These are phyloP conservation scores for Teratosphaeria pseudoeucalypti DNA, from an alignment of 2,329 filamentous ascomycete genomes.

Conservation along the genomic window DNA sequence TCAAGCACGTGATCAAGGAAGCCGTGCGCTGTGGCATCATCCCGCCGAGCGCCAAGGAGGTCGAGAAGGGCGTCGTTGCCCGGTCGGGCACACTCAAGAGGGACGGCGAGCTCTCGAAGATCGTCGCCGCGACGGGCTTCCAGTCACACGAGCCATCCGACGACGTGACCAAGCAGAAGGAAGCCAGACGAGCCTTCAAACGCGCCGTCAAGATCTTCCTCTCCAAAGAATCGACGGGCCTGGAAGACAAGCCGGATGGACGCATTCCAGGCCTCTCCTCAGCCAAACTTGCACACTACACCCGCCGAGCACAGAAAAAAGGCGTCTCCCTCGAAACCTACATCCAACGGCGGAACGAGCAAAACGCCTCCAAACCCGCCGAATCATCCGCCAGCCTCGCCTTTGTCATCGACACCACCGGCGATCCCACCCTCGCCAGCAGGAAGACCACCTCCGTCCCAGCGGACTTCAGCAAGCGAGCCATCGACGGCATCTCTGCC, in stretches of 20 bases:
- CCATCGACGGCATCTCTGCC: not conserved
- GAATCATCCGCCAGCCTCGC: not conserved
- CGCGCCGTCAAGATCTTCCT: conserved; percentile 9
- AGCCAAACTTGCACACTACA: conserved; percentile 23
- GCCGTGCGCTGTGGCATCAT: conserved; percentile 1
- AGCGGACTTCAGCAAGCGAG: not conserved
- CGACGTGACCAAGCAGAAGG: conserved; percentile 1
- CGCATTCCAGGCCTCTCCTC: conserved; percentile 11
- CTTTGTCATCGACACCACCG: conserved; percentile 9
- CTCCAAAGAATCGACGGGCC: not conserved
- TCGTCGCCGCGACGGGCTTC: not conserved
- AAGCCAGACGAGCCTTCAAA: conserved; percentile 10
- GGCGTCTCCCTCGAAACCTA: conserved; percentile 28
- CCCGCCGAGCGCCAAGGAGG: not conserved
- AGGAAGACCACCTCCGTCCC: not conserved
- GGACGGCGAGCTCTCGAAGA: not conserved
- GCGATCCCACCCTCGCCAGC: conserved; percentile 6
- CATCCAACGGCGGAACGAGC: conserved; percentile 12
- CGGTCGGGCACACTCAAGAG: not conserved
- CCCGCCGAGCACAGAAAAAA: conserved; percentile 27
- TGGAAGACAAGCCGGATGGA: not conserved
- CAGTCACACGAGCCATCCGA: not conserved
- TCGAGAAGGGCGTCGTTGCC: not conserved
- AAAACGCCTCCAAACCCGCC: conserved; percentile 1
- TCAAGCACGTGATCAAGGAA: not conserved